Percentiles rank a stretch among this genome's conserved stretches.
These are phyloP conservation scores for Fusarium equiseti DNA, from an alignment of 2,329 filamentous ascomycete species.

Conservation along the genomic window DNA sequence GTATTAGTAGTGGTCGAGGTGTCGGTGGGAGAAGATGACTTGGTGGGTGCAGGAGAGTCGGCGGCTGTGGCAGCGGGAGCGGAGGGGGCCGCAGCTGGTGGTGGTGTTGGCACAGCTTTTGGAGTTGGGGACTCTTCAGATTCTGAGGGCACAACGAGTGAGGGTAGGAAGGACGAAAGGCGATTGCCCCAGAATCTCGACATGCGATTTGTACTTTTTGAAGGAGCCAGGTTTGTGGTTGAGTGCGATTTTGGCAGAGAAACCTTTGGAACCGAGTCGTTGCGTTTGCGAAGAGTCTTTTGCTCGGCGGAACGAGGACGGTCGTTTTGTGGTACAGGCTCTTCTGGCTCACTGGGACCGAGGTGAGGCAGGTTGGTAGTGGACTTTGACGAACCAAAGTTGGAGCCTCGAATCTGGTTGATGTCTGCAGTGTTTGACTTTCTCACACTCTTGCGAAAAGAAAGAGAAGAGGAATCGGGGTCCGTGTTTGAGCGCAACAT, in stretches of 20 bases:
- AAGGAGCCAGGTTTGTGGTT: conserved; percentile 30
- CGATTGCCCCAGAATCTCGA: conserved; percentile 54
- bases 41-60: conserved; percentile 38
- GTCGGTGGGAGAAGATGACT: conserved; percentile 45
- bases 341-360: conserved; percentile 25
- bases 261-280: conserved; percentile 21
- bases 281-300: conserved; percentile 37
- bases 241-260: conserved; percentile 39
- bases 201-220: conserved; percentile 45
- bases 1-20: conserved; percentile 42
- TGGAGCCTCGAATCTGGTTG: conserved; percentile 37
- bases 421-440: conserved; percentile 46
- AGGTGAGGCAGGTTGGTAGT: conserved; percentile 31
- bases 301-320: conserved; percentile 36
- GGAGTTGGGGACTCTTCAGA: conserved; percentile 34
- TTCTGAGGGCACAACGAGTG: conserved; percentile 55
- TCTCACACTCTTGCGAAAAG: conserved; percentile 42
- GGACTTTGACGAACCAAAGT: conserved; percentile 32
- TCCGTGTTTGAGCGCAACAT: conserved; percentile 51
- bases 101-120: conserved; percentile 39
- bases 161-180: conserved; percentile 54
- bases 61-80: conserved; percentile 33
- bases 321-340: conserved; percentile 40
- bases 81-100: conserved; percentile 29
- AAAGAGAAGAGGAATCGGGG: conserved; percentile 42